Evolutionary conservation across 192 early-diverging fungal species (phyloP).

Genomic region (Dispira simplex): DNA sequence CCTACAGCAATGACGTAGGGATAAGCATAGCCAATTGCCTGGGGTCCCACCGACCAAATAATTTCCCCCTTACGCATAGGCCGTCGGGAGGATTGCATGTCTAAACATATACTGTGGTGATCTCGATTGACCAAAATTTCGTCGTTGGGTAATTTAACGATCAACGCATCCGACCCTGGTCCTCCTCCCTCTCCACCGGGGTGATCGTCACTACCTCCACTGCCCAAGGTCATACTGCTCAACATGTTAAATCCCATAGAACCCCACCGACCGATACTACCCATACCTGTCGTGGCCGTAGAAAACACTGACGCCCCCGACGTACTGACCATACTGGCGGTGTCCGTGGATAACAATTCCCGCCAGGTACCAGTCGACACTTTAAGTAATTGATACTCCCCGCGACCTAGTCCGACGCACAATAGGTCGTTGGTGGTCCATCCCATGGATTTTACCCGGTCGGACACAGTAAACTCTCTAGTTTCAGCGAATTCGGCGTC

Average conservation of each 20-base stretch:
- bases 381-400: neutral
- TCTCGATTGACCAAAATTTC: constrained; percentile 33
- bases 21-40: constrained; percentile 43
- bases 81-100: constrained; percentile 30
- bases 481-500: constrained; percentile 52
- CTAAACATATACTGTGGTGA: neutral
- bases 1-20: constrained; percentile 62
- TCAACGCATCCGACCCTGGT: constrained; percentile 17
- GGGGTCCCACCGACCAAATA: constrained; percentile 40
- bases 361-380: constrained; percentile 17
- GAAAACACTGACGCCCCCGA: constrained; percentile 14
- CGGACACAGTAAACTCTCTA: constrained; percentile 54
- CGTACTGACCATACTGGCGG: constrained; percentile 23
- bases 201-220: neutral
- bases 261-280: neutral
- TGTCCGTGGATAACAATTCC: constrained; percentile 29
- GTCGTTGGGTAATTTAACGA: constrained; percentile 42
- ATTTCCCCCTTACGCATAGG: constrained; percentile 41
- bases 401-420: constrained; percentile 37
- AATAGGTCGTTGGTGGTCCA: constrained; percentile 60
- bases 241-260: constrained; percentile 3
- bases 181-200: constrained; percentile 5
- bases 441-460: constrained; percentile 54
- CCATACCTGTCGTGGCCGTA: neutral
- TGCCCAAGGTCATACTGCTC: neutral